Percentiles rank a stretch among this genome's conserved stretches.
Evolutionary conservation across 768 basidiomycete genomes (phyloP).

Genomic region (Rhodotorula diobovata): DNA sequence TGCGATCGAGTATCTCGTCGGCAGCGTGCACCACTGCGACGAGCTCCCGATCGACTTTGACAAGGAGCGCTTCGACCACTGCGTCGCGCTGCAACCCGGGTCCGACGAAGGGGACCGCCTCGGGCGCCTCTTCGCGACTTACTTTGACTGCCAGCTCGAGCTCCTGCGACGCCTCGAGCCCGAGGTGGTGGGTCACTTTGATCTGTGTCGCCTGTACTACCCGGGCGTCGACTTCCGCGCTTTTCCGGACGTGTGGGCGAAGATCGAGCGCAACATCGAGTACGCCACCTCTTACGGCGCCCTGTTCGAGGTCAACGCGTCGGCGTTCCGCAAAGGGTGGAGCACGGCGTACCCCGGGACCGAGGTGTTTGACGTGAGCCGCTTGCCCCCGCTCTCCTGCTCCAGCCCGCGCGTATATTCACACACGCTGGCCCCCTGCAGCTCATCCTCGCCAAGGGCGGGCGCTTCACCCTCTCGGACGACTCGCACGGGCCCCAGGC

Average conservation of each 20-base stretch:
- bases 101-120: constrained; percentile 30
- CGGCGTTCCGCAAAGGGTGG: constrained; percentile 92
- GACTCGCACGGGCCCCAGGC: constrained; percentile 88
- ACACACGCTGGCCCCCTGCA: constrained; percentile 44
- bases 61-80: constrained; percentile 60
- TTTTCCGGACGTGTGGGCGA: constrained; percentile 60
- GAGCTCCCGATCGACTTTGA: constrained; percentile 90
- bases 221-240: constrained; percentile 50
- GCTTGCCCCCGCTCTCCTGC: constrained; percentile 28
- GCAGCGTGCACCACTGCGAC: constrained; percentile 87
- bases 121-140: constrained; percentile 51
- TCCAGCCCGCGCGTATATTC: too few species aligned
- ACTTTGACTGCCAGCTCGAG: constrained; percentile 79
- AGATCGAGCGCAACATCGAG: constrained; percentile 68
- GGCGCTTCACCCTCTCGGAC: constrained; percentile 81
- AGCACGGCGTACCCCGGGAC: constrained; percentile 70
- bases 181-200: constrained; percentile 87
- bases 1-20: constrained; percentile 80
- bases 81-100: constrained; percentile 52
- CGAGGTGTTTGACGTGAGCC: constrained; percentile 71
- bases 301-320: constrained; percentile 86
- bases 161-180: constrained; percentile 69
- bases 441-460: constrained; percentile 66
- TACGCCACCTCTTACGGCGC: constrained; percentile 76
- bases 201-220: constrained; percentile 80